Conservation (phyloP, 2,329 filamentous ascomycete species). For the Emmonsia crescens region DNA sequence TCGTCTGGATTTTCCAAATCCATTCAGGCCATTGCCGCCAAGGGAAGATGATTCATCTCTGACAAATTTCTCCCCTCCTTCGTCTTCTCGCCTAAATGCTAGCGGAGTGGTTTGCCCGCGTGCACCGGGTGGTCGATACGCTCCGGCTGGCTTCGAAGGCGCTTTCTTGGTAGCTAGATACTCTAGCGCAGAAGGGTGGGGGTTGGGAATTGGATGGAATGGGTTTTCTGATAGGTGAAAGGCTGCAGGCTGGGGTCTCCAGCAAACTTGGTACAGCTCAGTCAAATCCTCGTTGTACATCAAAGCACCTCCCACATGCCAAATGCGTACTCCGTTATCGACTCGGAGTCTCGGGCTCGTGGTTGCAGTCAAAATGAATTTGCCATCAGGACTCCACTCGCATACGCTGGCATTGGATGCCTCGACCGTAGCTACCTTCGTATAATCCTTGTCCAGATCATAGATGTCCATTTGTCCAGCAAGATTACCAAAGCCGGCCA, state of each 20-base stretch:
- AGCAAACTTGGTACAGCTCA: slow-evolving; percentile 82
- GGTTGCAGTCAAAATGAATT: slow-evolving; percentile 93
- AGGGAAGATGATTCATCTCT: slow-evolving; percentile 61
- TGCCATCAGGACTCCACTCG: slow-evolving; percentile 93
- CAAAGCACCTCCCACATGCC: slow-evolving; percentile 77
- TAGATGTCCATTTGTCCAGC: slow-evolving; percentile 97
- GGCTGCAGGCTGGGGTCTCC: slow-evolving; percentile 63
- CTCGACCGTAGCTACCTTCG: slow-evolving; percentile 87
- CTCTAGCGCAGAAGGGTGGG: slow-evolving; percentile 70
- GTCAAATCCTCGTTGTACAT: slow-evolving; percentile 95
- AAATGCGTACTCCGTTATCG: slow-evolving; percentile 91
- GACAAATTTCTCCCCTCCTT: slow-evolving; percentile 81
- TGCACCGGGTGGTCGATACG: slow-evolving; percentile 88
- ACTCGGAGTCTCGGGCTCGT: slow-evolving; percentile 90
- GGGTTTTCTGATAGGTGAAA: slow-evolving; percentile 57
- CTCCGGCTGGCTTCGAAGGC: slow-evolving; percentile 91
- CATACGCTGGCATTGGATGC: slow-evolving; percentile 93
- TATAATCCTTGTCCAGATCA: slow-evolving; percentile 86
- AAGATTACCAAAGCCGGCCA: slow-evolving; percentile 94
- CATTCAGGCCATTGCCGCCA: slow-evolving; percentile 50
- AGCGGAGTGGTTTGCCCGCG: slow-evolving; percentile 80
- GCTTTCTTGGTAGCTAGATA: slow-evolving; percentile 85
- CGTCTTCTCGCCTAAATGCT: slow-evolving; percentile 94
- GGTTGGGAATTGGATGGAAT: slow-evolving; percentile 59
- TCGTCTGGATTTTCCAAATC: slow-evolving; percentile 64